Conservation (phyloP, 192 early-diverging fungal genomes). For the Coemansia biformis region DNA sequence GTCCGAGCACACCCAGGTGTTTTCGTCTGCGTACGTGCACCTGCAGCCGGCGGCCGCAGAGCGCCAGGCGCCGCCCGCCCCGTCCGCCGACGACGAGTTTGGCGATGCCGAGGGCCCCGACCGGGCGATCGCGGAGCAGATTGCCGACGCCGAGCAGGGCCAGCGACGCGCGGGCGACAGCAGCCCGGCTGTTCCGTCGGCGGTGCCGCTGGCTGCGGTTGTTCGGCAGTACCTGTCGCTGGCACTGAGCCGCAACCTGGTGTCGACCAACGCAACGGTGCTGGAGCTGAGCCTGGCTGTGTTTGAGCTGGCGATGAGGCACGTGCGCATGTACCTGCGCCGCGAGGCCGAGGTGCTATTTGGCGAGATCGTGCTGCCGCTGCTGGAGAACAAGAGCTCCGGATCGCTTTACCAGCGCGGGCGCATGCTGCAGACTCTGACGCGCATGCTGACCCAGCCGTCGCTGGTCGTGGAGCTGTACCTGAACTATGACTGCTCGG, state of each 20-base stretch:
- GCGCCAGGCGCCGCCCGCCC: too few relatives aligned
- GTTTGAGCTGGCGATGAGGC: conserved; percentile 69
- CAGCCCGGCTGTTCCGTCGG: conserved; percentile 17
- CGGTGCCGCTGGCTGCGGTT: conserved; percentile 71
- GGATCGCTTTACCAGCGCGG: conserved; percentile 63
- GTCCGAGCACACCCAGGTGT: conserved; percentile 67
- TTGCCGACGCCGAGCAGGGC: conserved; percentile 1
- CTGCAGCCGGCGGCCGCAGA: conserved; percentile 9
- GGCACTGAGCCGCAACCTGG: conserved; percentile 75
- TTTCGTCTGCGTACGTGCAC: conserved; percentile 57
- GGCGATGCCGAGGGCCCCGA: conserved; percentile 39
- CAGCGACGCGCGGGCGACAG: conserved; percentile 3
- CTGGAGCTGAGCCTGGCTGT: conserved; percentile 80
- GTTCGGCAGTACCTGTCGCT: conserved; percentile 84
- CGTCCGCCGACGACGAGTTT: conserved; percentile 34
- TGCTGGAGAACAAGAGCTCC: conserved; percentile 68
- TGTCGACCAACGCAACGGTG: conserved; percentile 68
- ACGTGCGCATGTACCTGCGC: conserved; percentile 67
- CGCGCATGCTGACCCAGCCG: conserved; percentile 64
- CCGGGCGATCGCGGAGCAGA: conserved; percentile 18
- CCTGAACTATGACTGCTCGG: conserved; percentile 90
- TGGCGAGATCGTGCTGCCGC: conserved; percentile 83
- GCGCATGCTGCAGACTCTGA: conserved; percentile 66
- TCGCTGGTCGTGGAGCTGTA: conserved; percentile 85
- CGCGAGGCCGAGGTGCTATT: conserved; percentile 86